Base-by-base conservation (phyloP, 352 stramenopile species). In the Globisporangium solare region DNA sequence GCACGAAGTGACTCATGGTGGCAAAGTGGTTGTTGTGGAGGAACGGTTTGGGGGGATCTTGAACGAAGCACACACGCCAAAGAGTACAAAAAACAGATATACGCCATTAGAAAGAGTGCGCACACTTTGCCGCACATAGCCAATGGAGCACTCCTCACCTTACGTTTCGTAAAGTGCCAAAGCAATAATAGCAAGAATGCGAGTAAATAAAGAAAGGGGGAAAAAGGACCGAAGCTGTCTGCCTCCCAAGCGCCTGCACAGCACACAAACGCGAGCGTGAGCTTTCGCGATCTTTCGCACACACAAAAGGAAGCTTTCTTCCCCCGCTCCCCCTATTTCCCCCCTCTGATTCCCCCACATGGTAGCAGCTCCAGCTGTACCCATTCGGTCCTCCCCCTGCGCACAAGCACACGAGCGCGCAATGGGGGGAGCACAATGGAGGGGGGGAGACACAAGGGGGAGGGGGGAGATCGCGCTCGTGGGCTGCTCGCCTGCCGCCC, bases 1-100 rank as follows among this genome's bases (percentile, higher is more conserved):
- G 90, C 60, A 99, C 92, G 67, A 98, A 97, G 70, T 97, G 83
- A 63, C 84, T 96, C 92, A 97, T 97, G 54, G 41, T 89, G 61
- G 20, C 14, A 35, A 10, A 35, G 4, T 35, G 4, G 2, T 35
- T 35, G 27, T 35, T 7, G 27, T 35, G 27, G 27, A 35, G 27
- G 27, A 35, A 35, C 27, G 27, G 27, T 11, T 35, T 35, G 27
- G 27, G 27, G 27, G 27, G 27, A 35, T 35, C 27, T 35, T 35
- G 4, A 35, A 35, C 27, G 27, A 35, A 8, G 27, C 27, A 35
- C 4, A 35, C 27, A 35, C 27, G 10, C 5, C 27, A 3, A 35
- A 35, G 27, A 7, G 10, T 35, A 10, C 7, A 35, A 35, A 43
- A 3, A 43, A 6, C 39, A 43, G 0, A n/a, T 15, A n/a, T 15